Evolutionary conservation across 1,139 yeast species (phyloP).

Genomic region (Saccharomyces hybrid): DNA sequence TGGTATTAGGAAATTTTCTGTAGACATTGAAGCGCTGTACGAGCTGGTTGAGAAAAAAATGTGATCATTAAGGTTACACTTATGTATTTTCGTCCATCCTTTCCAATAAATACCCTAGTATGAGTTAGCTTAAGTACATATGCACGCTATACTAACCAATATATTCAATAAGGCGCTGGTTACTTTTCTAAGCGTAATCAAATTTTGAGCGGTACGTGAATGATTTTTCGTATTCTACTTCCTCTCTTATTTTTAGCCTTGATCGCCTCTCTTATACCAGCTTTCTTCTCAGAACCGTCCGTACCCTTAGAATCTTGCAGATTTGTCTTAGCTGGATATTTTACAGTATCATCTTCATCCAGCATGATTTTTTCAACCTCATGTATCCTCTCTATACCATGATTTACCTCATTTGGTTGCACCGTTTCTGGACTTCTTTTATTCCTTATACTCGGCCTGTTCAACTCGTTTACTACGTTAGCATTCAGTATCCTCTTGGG

Average conservation of each 20-base stretch:
- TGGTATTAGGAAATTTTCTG: conserved; percentile 95
- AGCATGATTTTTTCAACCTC: neutral
- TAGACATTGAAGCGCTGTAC: conserved; percentile 79
- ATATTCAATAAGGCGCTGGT: neutral
- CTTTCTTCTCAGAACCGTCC: neutral
- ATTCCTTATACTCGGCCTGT: conserved; percentile 13
- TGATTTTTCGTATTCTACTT: conserved; percentile 1
- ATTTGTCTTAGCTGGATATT: neutral
- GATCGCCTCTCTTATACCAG: neutral
- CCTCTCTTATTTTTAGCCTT: neutral
- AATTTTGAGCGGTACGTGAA: conserved; percentile 2
- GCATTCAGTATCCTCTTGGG: conserved; percentile 12
- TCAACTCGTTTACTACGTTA: neutral
- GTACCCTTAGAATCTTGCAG: neutral
- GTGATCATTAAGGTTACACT: conserved; percentile 26
- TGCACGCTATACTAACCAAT: neutral
- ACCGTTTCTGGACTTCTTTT: neutral
- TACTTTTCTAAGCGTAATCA: neutral
- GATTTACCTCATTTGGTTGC: too few relatives aligned
- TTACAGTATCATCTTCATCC: neutral
- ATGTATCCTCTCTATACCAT: neutral
- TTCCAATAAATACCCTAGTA: neutral
- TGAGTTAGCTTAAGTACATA: neutral
- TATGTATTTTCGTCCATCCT: neutral
- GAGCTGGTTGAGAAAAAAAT: conserved; percentile 66